Percentiles rank a stretch among this genome's conserved stretches.
Evolutionary conservation across 208 protist genomes (phyloP).

Genomic region (Ichthyophonus hoferi): DNA sequence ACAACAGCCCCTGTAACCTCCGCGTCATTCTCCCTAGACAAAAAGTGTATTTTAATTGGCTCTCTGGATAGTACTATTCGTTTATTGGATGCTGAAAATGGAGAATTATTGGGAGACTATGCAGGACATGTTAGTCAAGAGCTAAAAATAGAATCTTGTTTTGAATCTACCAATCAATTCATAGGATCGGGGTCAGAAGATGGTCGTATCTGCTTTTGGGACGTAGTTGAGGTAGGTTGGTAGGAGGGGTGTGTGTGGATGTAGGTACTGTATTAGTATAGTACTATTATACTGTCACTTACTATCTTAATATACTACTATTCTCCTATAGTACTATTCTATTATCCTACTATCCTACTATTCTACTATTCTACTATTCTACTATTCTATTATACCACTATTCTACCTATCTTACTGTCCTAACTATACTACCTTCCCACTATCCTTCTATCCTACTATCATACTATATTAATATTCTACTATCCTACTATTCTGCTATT

Average conservation of each 20-base stretch:
- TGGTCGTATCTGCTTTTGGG: not conserved
- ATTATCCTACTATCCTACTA: too few species aligned
- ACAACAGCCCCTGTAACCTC: not conserved
- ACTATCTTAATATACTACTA: too few species aligned
- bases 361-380: too few species aligned
- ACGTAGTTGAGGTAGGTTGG: not conserved
- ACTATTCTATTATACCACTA: too few species aligned
- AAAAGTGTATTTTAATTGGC: not conserved
- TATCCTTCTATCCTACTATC: too few species aligned
- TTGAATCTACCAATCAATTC: not conserved
- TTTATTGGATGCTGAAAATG: not conserved
- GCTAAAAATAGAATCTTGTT: not conserved
- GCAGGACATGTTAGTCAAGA: not conserved
- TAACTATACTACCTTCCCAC: too few species aligned
- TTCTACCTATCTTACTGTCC: too few species aligned
- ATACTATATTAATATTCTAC: too few species aligned
- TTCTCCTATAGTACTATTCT: too few species aligned
- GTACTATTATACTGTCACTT: too few species aligned
- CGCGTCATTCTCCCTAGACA: not conserved
- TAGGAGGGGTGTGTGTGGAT: not conserved
- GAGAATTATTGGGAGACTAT: not conserved
- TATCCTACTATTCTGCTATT: too few species aligned
- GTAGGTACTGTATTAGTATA: too few species aligned
- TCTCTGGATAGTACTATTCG: not conserved
- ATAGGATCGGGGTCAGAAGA: not conserved